Evolutionary conservation across 2,329 filamentous ascomycete genomes (phyloP).

Genomic region (Colletotrichum sp.): DNA sequence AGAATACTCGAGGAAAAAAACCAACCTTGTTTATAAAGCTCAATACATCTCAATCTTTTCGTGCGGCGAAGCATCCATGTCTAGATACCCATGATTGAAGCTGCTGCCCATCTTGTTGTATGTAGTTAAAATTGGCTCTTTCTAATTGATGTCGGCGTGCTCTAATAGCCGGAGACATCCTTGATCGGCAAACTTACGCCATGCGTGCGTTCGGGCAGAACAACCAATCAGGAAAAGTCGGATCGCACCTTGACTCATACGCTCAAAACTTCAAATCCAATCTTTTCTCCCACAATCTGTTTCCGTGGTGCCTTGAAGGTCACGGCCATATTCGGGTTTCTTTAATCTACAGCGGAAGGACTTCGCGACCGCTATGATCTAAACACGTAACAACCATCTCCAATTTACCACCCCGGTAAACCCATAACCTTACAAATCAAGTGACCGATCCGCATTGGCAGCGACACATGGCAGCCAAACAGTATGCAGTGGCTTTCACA

Average conservation of each 20-base stretch:
- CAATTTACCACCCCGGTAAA: neutral
- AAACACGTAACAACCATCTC: neutral
- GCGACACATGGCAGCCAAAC: neutral
- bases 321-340: neutral
- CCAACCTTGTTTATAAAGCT: too few relatives aligned
- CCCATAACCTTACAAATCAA: neutral
- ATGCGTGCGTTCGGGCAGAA: neutral
- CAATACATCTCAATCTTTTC: too few relatives aligned
- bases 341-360: neutral
- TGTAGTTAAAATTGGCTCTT: too few relatives aligned
- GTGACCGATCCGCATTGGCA: neutral
- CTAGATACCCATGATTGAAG: too few relatives aligned
- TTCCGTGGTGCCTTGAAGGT: neutral
- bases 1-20: too few relatives aligned
- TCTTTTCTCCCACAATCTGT: neutral
- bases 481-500: neutral
- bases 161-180: neutral
- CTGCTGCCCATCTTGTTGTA: too few relatives aligned
- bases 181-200: neutral
- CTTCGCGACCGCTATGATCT: neutral
- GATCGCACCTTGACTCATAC: neutral
- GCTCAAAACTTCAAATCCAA: neutral
- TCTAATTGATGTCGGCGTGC: neutral
- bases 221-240: neutral
- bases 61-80: too few relatives aligned